phyloP scores from a whole-genome alignment of 768 basidiomycete genomes.

The Fomitopsis pulvina region DNA sequence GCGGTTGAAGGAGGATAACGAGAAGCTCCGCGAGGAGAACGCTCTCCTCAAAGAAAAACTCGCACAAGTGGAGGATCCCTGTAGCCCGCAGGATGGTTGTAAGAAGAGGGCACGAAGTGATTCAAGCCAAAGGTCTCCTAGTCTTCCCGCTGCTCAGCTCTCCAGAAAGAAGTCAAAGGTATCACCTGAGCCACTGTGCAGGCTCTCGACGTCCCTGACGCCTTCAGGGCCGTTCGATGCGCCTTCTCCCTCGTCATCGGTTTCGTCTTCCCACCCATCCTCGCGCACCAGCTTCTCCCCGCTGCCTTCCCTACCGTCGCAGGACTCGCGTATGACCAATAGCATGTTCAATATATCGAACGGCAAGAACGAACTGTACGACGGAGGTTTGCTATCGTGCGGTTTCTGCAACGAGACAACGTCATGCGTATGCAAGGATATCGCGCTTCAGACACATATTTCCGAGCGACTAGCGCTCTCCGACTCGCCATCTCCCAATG shows the following conservation, averaged over 20 bases:
- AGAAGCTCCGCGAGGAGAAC: constrained; percentile 66
- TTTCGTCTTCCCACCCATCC: constrained; percentile 39
- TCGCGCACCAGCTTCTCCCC: constrained; percentile 34
- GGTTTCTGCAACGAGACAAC: constrained; percentile 68
- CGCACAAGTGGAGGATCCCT: constrained; percentile 22
- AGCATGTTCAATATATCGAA: constrained; percentile 34
- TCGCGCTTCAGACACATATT: constrained; percentile 41
- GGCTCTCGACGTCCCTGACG: constrained; percentile 2
- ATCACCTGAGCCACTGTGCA: constrained; percentile 9
- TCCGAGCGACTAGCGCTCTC: constrained; percentile 18
- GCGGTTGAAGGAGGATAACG: constrained; percentile 83
- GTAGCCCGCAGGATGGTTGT: constrained; percentile 25
- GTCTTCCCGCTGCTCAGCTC: constrained; percentile 18
- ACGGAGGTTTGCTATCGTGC: constrained; percentile 43
- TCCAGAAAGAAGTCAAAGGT: constrained; percentile 33
- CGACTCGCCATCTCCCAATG: constrained; percentile 17
- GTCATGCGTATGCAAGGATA: constrained; percentile 74
- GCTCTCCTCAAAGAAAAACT: constrained; percentile 40
- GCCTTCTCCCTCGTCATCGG: constrained; percentile 26
- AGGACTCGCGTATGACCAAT: constrained; percentile 23
- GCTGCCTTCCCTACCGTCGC: constrained; percentile 19
- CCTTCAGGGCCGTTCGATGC: constrained; percentile 10
- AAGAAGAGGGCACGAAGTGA: constrained; percentile 57
- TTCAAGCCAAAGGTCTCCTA: constrained; percentile 29
- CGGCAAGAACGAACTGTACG: constrained; percentile 20